These are phyloP conservation scores for Hanseniaspora guilliermondii DNA, from an alignment of 805 yeast species.

Conservation along the genomic window DNA sequence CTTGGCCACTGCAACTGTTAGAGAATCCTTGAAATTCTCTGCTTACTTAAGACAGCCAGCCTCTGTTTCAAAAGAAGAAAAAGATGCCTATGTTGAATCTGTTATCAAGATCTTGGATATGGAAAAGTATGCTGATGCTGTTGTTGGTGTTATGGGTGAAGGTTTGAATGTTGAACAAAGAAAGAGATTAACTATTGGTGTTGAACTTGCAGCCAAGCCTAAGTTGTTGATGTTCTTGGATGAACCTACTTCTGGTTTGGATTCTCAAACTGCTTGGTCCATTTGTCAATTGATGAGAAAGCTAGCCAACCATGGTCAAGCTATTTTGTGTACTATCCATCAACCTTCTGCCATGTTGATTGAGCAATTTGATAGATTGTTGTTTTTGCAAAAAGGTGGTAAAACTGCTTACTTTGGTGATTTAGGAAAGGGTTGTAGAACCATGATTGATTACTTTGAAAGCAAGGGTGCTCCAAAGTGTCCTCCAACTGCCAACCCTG, in stretches of 20 bases:
- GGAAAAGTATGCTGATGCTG: conserved; percentile 54
- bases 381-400: conserved; percentile 61
- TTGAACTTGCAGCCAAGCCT: conserved; percentile 56
- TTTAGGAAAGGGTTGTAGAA: conserved; percentile 45
- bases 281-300: conserved; percentile 49
- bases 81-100: conserved; percentile 53
- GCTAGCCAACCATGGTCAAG: conserved; percentile 49
- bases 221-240: conserved; percentile 47
- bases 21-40: conserved; percentile 57
- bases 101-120: conserved; percentile 52
- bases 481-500: conserved; percentile 63
- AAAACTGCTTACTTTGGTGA: conserved; percentile 66
- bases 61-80: conserved; percentile 39
- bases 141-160: conserved; percentile 64
- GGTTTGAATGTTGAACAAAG: conserved; percentile 55
- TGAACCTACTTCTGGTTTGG: conserved; percentile 60
- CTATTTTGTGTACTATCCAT: conserved; percentile 64
- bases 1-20: conserved; percentile 50
- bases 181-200: conserved; percentile 53
- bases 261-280: conserved; percentile 59
- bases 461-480: conserved; percentile 51
- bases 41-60: conserved; percentile 58
- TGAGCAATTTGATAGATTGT: conserved; percentile 64
- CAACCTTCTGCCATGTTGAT: conserved; percentile 74
- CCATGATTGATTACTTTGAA: conserved; percentile 56